Evolutionary conservation across 192 early-diverging fungal species (phyloP), one percentile per base, ranked within the genome.

Genomic region (Coemansia umbellata): DNA sequence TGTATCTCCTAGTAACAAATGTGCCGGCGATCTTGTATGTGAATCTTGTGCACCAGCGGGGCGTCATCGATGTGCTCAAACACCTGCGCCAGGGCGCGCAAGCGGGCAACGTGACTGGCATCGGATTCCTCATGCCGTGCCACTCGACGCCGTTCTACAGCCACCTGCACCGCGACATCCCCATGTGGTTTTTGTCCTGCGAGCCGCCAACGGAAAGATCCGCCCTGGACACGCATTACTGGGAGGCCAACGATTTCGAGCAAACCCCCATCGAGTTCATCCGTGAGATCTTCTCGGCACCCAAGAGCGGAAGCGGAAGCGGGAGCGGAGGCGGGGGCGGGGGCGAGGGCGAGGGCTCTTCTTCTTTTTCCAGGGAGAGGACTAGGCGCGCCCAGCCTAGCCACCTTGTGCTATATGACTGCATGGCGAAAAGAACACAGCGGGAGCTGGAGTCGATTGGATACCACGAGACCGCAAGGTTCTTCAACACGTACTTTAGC

Each of bases 61-160:
- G 96, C 8, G 93, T 95, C 1, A 55, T 97, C 3, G 92, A 96
- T 58, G 93, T 87, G 7, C 84, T 92, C 79, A 30, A 54, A 2
- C 92, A 84, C 69, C 49, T 98, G 32, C 77, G 89, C 42, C 43
- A 64, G 2, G 67, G 85, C 28, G 60, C 59, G 1, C 9, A 37
- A 4, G n/a, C 2, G 1, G 49, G 50, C 7, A 21, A 44, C 31
- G 54, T 43, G 1, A 53, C 27, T 4, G 69, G 76, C 15, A 71
- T 93, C 9, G 78, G 87, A 2, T 88, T 95, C 52, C 59, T 97
- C 30, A 97, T 94, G 92, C 96, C 96, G 6, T 98, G 96, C 50
- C 94, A 98, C 60, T 98, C 94, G 4, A 95, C 96, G 3, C 96
- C 94, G n/a, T 94, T 81, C 66, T 85, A 94, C 48, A 87, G 87